These are phyloP conservation scores for Pelagophyceae sp. DNA, from an alignment of 352 stramenopile species.

Conservation along the genomic window DNA sequence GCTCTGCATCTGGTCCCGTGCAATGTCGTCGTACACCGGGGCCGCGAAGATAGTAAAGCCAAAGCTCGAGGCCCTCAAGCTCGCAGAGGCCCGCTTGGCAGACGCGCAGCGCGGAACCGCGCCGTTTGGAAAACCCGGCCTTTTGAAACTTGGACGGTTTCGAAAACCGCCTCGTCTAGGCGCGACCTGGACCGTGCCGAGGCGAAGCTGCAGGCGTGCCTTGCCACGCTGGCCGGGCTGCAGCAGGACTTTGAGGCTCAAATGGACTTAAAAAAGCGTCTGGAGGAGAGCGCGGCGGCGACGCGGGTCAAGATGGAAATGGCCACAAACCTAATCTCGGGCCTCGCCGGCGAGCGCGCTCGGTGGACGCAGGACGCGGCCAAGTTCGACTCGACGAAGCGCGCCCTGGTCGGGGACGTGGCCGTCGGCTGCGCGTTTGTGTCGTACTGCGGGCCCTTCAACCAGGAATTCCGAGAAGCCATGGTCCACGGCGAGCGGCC, in stretches of 20 bases:
- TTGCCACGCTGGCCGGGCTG: constrained; percentile 40
- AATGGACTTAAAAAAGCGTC: constrained; percentile 67
- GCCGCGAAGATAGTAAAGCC: constrained; percentile 82
- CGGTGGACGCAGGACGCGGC: constrained; percentile 76
- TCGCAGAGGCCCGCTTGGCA: constrained; percentile 71
- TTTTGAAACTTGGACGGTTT: too few relatives aligned
- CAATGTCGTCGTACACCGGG: constrained; percentile 80
- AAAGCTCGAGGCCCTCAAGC: constrained; percentile 75
- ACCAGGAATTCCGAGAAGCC: constrained; percentile 49
- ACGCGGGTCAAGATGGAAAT: constrained; percentile 78
- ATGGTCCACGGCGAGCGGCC: constrained; percentile 36
- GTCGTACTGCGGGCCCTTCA: constrained; percentile 76
- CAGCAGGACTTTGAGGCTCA: constrained; percentile 74
- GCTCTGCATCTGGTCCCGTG: constrained; percentile 73
- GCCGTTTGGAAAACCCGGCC: too few relatives aligned
- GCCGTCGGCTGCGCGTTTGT: constrained; percentile 70
- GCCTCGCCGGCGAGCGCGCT: constrained; percentile 62
- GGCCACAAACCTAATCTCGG: constrained; percentile 70
- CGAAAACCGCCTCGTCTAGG: too few relatives aligned
- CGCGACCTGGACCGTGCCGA: constrained; percentile 46
- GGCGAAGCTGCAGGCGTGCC: constrained; percentile 34
- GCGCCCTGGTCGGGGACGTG: constrained; percentile 71
- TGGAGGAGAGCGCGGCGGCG: constrained; percentile 66
- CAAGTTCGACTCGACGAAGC: constrained; percentile 61
- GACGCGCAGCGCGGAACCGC: constrained; percentile 64